A percentile compares a stretch with the other conserved stretches of the same genome.
Evolutionary conservation across 2,329 filamentous ascomycete species (phyloP).

Genomic region (Podosphaera aphanis): DNA sequence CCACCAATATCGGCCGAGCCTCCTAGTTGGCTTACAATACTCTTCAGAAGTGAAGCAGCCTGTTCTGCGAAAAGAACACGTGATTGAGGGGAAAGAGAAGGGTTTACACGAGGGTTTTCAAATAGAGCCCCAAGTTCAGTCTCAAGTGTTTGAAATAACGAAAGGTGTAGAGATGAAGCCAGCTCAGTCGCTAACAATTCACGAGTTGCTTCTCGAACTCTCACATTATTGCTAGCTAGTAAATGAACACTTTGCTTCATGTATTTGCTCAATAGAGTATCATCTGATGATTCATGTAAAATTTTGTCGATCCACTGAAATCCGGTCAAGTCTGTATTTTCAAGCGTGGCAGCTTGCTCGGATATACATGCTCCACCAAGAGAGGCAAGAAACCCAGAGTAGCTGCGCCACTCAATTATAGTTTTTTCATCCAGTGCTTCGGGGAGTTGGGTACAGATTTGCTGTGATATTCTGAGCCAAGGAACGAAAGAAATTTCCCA

Average conservation of each 20-base stretch:
- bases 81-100: slow-evolving; percentile 30
- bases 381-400: slow-evolving; percentile 44
- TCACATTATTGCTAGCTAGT: slow-evolving; percentile 37
- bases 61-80: slow-evolving; percentile 46
- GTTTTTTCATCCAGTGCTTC: slow-evolving; percentile 31
- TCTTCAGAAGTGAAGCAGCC: slow-evolving; percentile 36
- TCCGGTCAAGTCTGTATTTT: slow-evolving; percentile 32
- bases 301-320: slow-evolving; percentile 36
- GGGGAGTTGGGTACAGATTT: slow-evolving; percentile 28
- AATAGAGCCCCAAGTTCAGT: slow-evolving; percentile 40
- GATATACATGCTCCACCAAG: slow-evolving; percentile 42
- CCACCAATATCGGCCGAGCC: slow-evolving; percentile 37
- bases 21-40: slow-evolving; percentile 39
- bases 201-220: slow-evolving; percentile 41
- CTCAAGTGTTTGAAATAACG: slow-evolving; percentile 41
- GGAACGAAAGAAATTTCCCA: slow-evolving; percentile 43
- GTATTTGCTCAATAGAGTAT: slow-evolving; percentile 34
- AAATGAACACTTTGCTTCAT: slow-evolving; percentile 40
- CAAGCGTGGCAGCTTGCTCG: slow-evolving; percentile 27
- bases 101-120: slow-evolving; percentile 27
- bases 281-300: slow-evolving; percentile 33
- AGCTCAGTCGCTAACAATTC: slow-evolving; percentile 44
- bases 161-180: slow-evolving; percentile 34
- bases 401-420: slow-evolving; percentile 43
- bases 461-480: slow-evolving; percentile 40